A percentile compares a stretch with the other conserved stretches of the same genome.
Conservation (phyloP, 306 rosid genomes). For the Alnus glutinosa region DNA sequence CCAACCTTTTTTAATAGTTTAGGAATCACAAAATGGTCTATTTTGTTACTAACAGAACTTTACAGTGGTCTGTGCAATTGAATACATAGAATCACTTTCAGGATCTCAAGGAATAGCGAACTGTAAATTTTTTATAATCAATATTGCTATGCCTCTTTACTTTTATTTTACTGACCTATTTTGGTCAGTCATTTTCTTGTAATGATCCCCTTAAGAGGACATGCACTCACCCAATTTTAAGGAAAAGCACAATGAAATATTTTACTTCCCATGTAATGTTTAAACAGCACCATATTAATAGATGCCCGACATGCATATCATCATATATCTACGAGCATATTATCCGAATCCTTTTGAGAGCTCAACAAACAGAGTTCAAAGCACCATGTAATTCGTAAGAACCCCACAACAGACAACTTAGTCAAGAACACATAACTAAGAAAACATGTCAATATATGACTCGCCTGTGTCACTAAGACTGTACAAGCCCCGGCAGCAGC, state of each 20-base stretch:
- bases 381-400: neutral
- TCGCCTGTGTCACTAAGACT: constrained; percentile 72
- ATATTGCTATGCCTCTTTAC: neutral
- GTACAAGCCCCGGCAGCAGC: constrained; percentile 86
- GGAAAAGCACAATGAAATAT: neutral
- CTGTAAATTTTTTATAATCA: neutral
- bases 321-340: constrained; percentile 11
- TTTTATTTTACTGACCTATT: neutral
- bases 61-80: neutral
- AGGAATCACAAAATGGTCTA: neutral
- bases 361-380: neutral
- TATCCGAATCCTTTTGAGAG: neutral
- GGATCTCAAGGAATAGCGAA: neutral
- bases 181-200: neutral
- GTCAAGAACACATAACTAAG: neutral
- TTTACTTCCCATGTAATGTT: neutral
- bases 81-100: neutral
- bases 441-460: constrained; percentile 15
- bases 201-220: neutral
- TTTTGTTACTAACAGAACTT: neutral
- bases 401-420: neutral
- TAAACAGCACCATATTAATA: neutral
- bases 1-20: neutral
- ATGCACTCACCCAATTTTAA: neutral
- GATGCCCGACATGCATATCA: constrained; percentile 1